Evolutionary conservation across 805 yeast genomes (phyloP), one percentile per base, ranked within the genome.

Genomic region (Hemisphaericaspora nanyangensis): DNA sequence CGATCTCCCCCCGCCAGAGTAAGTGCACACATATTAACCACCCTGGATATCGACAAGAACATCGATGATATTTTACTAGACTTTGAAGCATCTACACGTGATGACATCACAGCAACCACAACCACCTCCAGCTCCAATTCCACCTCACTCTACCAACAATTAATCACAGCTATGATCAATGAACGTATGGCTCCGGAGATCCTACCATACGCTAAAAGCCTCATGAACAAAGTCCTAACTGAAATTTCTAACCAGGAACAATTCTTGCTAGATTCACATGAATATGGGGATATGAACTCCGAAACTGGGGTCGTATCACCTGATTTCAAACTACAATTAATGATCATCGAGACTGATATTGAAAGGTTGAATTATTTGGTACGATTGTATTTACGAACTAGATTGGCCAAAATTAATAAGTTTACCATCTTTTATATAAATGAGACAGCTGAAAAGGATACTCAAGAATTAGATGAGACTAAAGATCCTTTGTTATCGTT

Each of bases 171-270:
- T 2, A 91, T 96, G 97, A 63, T 84, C 22, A 76, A 83, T 37
- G 99, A 93, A 56, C 72, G 96, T 39, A 79, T 79, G 72, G 70
- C 93, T 1, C 98, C 97, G 0, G 96, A 87, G 42, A 61, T 93
- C n/a, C 63, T 91, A 32, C 85, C 82, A 1, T 91, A 84, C 55
- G 80, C 87, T 43, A 72, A 71, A 12, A 68, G 61, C 3, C 64
- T 89, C 27, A 59, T 93, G 50, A 73, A 72, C 4, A 58, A 79
- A 27, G 72, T 85, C 17, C 58, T 87, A 41, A 61, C 58, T 1
- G 71, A 85, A 45, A 65, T 90, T 20, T 76, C 84, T 39, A 67
- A 67, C 34, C 90, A 87, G 58, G 79, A 88, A 40, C 95, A 85
- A 47, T 73, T 75, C 39, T 79, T 91, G 28, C 70, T 79, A 36